Evolutionary conservation across 2,329 filamentous ascomycete genomes (phyloP).

Genomic region (Fusarium sp.): DNA sequence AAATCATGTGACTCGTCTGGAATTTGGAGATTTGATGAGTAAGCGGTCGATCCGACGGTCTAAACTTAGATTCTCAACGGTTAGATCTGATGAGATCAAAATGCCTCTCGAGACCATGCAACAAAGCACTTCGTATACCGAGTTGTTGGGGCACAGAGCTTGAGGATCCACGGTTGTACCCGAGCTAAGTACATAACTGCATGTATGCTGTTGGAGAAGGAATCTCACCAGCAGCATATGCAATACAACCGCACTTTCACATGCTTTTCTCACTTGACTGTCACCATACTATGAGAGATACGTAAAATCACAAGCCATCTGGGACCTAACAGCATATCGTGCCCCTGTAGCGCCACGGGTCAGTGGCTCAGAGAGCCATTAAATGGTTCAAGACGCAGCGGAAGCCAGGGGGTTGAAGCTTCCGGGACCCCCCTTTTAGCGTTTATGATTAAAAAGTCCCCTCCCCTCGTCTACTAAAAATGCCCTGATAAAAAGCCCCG

Average conservation of each 20-base stretch:
- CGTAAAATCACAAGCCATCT: constrained; percentile 22
- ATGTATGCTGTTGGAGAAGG: constrained; percentile 1
- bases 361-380: constrained; percentile 33
- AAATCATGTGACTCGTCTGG: constrained; percentile 19
- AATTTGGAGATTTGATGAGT: constrained; percentile 25
- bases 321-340: constrained; percentile 10
- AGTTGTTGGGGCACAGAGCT: constrained; percentile 43
- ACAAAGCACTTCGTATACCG: constrained; percentile 7
- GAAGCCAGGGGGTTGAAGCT: constrained; percentile 27
- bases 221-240: constrained; percentile 37
- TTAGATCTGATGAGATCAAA: constrained; percentile 37
- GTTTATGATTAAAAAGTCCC: constrained; percentile 20
- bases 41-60: constrained; percentile 8
- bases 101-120: constrained; percentile 13
- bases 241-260: constrained; percentile 47
- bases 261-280: constrained; percentile 31
- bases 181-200: constrained; percentile 20
- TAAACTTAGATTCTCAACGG: constrained; percentile 36
- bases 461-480: constrained; percentile 14
- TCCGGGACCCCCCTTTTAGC: constrained; percentile 29
- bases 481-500: constrained; percentile 29
- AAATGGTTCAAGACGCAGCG: constrained; percentile 25
- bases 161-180: constrained; percentile 30
- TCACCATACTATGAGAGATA: constrained; percentile 6
- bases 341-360: constrained; percentile 37